phyloP scores from a whole-genome alignment of 257 asterid species.

The Nicotiana obtusifolia region DNA sequence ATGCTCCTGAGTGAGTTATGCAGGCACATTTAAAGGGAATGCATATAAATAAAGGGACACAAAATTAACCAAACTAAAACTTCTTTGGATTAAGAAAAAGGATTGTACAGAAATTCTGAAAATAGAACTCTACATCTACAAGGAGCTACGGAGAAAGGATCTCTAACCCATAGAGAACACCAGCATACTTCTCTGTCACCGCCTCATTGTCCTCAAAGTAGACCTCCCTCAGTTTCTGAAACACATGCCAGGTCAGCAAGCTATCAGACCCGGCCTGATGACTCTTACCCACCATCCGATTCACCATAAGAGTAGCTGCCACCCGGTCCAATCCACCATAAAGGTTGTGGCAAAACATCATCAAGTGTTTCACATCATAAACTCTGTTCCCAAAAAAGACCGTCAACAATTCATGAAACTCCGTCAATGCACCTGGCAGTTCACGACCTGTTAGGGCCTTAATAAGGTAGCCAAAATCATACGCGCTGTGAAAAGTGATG shows the following conservation, averaged over 20 bases:
- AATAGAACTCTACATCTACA: constrained; percentile 24
- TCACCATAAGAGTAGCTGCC: constrained; percentile 46
- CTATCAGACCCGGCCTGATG: constrained; percentile 96
- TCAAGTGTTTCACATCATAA: constrained; percentile 74
- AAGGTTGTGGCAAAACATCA: constrained; percentile 51
- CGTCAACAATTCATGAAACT: constrained; percentile 47
- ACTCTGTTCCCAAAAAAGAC: constrained; percentile 56
- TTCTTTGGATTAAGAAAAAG: constrained; percentile 17
- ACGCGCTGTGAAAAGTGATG: constrained; percentile 67
- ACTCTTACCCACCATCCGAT: constrained; percentile 52
- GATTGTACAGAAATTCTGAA: constrained; percentile 34
- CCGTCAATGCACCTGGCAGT: constrained; percentile 39
- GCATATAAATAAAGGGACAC: background rate
- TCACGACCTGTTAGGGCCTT: constrained; percentile 54
- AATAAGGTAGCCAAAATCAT: constrained; percentile 69
- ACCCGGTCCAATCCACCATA: constrained; percentile 77
- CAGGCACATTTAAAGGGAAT: background rate
- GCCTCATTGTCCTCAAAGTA: constrained; percentile 42
- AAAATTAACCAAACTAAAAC: background rate
- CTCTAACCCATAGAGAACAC: constrained; percentile 84
- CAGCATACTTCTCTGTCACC: constrained; percentile 46
- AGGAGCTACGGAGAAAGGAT: constrained; percentile 31
- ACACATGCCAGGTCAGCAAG: constrained; percentile 68
- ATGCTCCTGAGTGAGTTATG: background rate
- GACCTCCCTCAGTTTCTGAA: constrained; percentile 43